Evolutionary conservation across 495 filamentous ascomycete species (phyloP).

Genomic region (Hyaloscypha bicolor): DNA sequence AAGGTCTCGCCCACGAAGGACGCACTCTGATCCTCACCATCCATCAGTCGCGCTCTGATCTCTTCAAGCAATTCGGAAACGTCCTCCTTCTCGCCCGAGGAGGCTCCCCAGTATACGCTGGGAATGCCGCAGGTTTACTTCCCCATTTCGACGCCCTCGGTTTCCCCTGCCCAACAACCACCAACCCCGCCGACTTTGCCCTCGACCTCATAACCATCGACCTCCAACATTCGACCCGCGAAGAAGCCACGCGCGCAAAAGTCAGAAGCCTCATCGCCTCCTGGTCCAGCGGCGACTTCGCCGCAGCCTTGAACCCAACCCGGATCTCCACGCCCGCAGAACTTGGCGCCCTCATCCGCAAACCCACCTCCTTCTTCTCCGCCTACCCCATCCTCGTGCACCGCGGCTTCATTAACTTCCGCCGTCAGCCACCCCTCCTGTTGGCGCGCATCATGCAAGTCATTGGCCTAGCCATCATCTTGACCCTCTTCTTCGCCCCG

Average conservation of each 20-base stretch:
- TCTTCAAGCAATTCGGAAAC: constrained; percentile 70
- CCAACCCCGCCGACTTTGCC: constrained; percentile 77
- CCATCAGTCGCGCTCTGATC: constrained; percentile 72
- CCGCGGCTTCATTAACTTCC: constrained; percentile 66
- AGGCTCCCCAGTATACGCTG: constrained; percentile 66
- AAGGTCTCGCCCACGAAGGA: constrained; percentile 69
- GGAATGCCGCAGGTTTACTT: constrained; percentile 64
- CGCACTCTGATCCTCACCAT: constrained; percentile 74
- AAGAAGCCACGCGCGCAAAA: constrained; percentile 58
- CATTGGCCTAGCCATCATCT: constrained; percentile 63
- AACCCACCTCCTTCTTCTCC: constrained; percentile 58
- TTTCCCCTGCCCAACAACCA: constrained; percentile 62
- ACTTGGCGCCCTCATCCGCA: constrained; percentile 63
- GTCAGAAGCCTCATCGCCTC: constrained; percentile 59
- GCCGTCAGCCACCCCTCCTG: constrained; percentile 63
- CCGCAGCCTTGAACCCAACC: constrained; percentile 35
- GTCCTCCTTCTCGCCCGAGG: constrained; percentile 70
- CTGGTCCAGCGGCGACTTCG: constrained; percentile 47
- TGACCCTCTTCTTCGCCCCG: constrained; percentile 73
- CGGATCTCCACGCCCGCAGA: constrained; percentile 67
- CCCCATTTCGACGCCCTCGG: constrained; percentile 61
- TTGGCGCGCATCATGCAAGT: constrained; percentile 70
- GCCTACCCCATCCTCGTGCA: constrained; percentile 66
- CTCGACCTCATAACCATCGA: constrained; percentile 76
- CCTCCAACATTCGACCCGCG: constrained; percentile 61